Conservation (phyloP, 2,329 filamentous ascomycete genomes). For the Penicillium sp. region DNA sequence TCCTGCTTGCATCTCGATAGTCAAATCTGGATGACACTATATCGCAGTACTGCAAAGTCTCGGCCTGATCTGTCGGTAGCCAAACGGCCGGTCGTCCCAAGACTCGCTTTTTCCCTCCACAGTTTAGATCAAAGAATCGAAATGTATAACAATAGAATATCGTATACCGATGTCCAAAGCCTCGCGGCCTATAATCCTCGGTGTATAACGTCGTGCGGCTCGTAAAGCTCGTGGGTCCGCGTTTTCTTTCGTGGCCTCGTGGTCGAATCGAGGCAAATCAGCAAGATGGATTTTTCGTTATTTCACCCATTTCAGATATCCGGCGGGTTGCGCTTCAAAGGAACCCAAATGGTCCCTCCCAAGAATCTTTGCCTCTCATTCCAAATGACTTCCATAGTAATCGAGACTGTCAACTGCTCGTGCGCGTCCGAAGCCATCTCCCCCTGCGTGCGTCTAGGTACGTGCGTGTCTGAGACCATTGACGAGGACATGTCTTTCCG, state of each 20-base stretch:
- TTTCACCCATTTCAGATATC: not conserved
- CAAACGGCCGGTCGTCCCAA: not conserved
- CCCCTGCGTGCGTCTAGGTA: conserved; percentile 1
- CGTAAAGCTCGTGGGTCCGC: conserved; percentile 39
- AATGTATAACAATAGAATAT: conserved; percentile 22
- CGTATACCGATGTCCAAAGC: conserved; percentile 23
- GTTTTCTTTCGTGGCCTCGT: conserved; percentile 33
- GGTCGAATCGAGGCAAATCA: conserved; percentile 23
- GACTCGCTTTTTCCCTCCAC: conserved; percentile 8
- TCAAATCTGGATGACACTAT: not conserved
- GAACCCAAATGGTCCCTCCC: not conserved
- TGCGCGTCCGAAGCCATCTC: not conserved
- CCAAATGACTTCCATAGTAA: not conserved
- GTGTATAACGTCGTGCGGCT: conserved; percentile 36
- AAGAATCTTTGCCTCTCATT: not conserved
- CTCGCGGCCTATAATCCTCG: conserved; percentile 20
- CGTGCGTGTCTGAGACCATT: not conserved
- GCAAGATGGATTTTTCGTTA: not conserved
- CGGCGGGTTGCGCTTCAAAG: not conserved
- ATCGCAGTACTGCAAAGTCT: not conserved
- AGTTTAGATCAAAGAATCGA: conserved; percentile 23
- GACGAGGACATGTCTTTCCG: conserved; percentile 8
- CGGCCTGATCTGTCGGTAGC: not conserved
- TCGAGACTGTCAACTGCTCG: not conserved
- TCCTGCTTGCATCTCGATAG: not conserved